Evolutionary conservation across 164 flowering plant genomes (phyloP).

Genomic region (Santalum album): DNA sequence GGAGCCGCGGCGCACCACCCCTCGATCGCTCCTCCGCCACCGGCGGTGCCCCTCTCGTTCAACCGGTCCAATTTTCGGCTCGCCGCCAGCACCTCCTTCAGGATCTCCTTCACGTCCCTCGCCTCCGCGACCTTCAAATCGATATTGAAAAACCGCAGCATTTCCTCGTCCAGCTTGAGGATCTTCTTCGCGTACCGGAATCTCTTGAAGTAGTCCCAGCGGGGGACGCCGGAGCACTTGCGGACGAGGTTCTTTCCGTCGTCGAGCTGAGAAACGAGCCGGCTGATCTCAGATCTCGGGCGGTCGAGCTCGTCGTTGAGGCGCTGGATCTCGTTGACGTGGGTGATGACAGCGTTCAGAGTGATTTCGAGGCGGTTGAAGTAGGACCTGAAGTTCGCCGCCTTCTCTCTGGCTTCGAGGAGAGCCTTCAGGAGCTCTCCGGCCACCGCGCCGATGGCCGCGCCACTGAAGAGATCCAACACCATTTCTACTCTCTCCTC

Average conservation of each 20-base stretch:
- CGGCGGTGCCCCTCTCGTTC: background rate
- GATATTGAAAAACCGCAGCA: background rate
- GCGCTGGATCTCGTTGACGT: background rate
- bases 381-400: background rate
- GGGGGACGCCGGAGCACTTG: background rate
- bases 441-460: background rate
- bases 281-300: background rate
- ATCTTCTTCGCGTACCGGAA: conserved; percentile 1
- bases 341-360: background rate
- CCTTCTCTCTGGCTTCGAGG: background rate
- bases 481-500: too few species aligned
- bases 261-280: background rate
- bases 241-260: background rate
- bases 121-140: background rate
- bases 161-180: background rate
- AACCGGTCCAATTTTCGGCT: background rate
- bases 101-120: background rate
- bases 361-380: background rate
- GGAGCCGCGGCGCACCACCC: background rate
- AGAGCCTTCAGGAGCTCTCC: background rate
- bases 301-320: conserved; percentile 1
- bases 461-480: background rate
- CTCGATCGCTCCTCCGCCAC: background rate
- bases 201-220: background rate
- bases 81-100: background rate